phyloP scores from a whole-genome alignment of 2,329 filamentous ascomycete genomes.

The Aureobasidium uvarum region DNA sequence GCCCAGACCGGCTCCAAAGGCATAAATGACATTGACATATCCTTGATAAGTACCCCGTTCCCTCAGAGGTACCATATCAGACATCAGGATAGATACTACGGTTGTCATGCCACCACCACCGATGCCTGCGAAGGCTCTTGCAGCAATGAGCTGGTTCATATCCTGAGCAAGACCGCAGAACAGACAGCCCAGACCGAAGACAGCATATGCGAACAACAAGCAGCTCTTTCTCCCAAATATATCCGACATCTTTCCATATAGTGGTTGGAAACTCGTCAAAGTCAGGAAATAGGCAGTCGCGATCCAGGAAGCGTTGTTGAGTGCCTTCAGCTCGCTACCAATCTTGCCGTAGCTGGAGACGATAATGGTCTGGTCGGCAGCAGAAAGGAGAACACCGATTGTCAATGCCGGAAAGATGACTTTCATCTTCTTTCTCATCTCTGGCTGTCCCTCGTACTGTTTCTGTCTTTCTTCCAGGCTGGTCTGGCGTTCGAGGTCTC shows the following conservation, averaged over 20 bases:
- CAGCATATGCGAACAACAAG: slow-evolving; percentile 61
- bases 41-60: slow-evolving; percentile 74
- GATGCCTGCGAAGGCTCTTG: slow-evolving; percentile 61
- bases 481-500: slow-evolving; percentile 40
- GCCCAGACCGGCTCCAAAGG: slow-evolving; percentile 64
- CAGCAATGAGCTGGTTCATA: slow-evolving; percentile 65
- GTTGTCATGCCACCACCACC: slow-evolving; percentile 72
- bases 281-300: slow-evolving; percentile 71
- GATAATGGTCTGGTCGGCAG: slow-evolving; percentile 73
- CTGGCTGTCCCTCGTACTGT: slow-evolving; percentile 49
- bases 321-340: slow-evolving; percentile 69
- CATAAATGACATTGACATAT: slow-evolving; percentile 69
- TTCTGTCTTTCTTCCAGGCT: slow-evolving; percentile 35
- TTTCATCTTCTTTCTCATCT: slow-evolving; percentile 48
- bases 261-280: slow-evolving; percentile 69
- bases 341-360: slow-evolving; percentile 77
- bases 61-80: slow-evolving; percentile 67
- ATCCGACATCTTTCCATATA: slow-evolving; percentile 69
- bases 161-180: slow-evolving; percentile 62
- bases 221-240: slow-evolving; percentile 68
- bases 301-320: slow-evolving; percentile 75
- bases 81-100: slow-evolving; percentile 66
- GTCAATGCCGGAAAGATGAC: slow-evolving; percentile 59
- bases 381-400: slow-evolving; percentile 67
- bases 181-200: slow-evolving; percentile 65